Base-by-base conservation (phyloP, 1,139 yeast species). In the Magnusiomyces tetraspermus region DNA sequence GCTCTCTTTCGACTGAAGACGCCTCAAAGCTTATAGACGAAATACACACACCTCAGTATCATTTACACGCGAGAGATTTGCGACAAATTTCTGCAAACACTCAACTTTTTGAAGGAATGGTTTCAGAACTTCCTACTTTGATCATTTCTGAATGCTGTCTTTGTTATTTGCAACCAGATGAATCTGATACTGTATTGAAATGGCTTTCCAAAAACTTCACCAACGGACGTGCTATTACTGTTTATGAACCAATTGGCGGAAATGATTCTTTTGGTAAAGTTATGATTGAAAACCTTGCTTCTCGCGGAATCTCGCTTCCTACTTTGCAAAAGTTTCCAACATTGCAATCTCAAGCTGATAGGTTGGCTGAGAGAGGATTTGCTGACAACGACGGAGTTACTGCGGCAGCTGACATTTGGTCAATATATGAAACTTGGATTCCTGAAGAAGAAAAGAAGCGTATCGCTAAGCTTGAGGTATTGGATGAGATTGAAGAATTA, bases 401-500 rank as follows among this genome's bases (percentile, higher is more conserved):
- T 0, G 57, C 59, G 21, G 75, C 83, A 3, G 76, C 78, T 1
- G 80, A 83, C 61, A 75, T 89, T 72, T 77, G 82, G 64, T 76
- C 69, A 54, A 71, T 85, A 11, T 80, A 81, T 37, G 78, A 80
- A 19, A 71, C 75, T 49, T 82, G 90, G 84, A 67, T 84, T 0
- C 58, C 67, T 3, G 58, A 53, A 0, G 64, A 63, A 0, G 95
- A 85, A 49, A 66, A 71, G 49, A 61, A 61, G 19, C 68, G 95
- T 37, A 74, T 89, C 1, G 76, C 79, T 53, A 65, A 70, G 31
- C 72, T 90, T 49, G 97, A 92, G 64, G 73, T 89, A 60, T 72
- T 92, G 41, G 98, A 92, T 68, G 98, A 92, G 66, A 70, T 88
- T 15, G 98, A 92, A 68, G 98, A 92, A 64, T 74, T 92, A 61